Base-by-base conservation (phyloP, 2,329 filamentous ascomycete species). In the Paecilomyces fulvus region DNA sequence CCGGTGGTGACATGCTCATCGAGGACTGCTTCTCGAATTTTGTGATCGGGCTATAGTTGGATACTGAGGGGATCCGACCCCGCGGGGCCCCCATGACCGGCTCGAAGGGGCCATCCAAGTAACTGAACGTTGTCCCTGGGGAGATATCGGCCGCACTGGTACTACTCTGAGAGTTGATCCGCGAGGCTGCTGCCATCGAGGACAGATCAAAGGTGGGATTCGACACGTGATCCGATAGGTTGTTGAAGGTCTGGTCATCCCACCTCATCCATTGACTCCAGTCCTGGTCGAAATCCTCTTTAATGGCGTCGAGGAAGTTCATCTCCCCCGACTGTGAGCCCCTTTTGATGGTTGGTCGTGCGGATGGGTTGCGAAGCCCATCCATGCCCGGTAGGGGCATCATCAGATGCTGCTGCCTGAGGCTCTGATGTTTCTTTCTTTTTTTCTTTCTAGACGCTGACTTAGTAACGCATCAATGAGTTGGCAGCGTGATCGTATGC, bases 191-290 rank as follows among this genome's bases (percentile, higher is more conserved):
- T 10, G 71, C 66, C 20, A 66, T 62, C 30, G 46, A 53, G 33
- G 49, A 50, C 3, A 51, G 53, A n/a, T 23, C 54, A 20, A 54
- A 65, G 65, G 11, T 66, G 59, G 28, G 59, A 54, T 31, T 66
- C 61, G 21, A 66, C 53, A 56, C 63, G 11, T 65, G 59, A 53
- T 67, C 67, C n/a, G 67, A 65, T 33, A 62, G 56, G n/a, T 57
- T 46, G 23, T 71, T 67, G 46, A 68, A 67, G 23, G 66, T 64
- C 25, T 71, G 63, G 14, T 74, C 73, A 59, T 76, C 73, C 73
- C 73, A 76, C 63, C 70, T 65, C 73, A 76, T 76, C 73, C 73
- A 76, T 59, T 76, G 72, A 11, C 71, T 73, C 73, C 73, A 76
- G 54, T 76, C 73, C 57, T 73, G 69, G n/a, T 61, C 67, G 9